phyloP scores from a whole-genome alignment of 106 monocot genomes.

The Hemerocallis citrina region DNA sequence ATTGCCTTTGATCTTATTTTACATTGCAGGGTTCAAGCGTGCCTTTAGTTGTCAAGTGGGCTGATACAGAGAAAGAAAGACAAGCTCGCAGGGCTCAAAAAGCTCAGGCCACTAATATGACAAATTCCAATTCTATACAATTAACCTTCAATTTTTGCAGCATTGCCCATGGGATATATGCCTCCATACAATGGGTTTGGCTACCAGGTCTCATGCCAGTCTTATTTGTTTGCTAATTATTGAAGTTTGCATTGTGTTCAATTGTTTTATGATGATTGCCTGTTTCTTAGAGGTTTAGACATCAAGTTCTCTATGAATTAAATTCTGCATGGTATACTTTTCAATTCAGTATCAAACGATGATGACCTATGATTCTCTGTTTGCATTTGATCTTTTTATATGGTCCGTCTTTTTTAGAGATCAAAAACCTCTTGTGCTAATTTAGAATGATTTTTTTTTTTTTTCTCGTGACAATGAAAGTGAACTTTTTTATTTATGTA shows the following conservation, averaged over 20 bases:
- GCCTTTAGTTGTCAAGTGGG: slow-evolving; percentile 99
- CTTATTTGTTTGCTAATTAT: neutral
- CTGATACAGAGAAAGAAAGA: slow-evolving; percentile 97
- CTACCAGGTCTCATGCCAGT: slow-evolving; percentile 54
- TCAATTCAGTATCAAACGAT: no score
- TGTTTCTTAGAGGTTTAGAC: no score
- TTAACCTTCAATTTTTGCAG: slow-evolving; percentile 85
- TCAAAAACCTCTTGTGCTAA: no score
- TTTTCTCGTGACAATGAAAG: neutral
- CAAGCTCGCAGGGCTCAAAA: slow-evolving; percentile 86
- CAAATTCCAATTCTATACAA: slow-evolving; percentile 41
- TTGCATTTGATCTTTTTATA: no score
- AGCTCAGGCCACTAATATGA: slow-evolving; percentile 39
- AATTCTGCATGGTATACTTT: no score
- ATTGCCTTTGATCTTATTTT: no score
- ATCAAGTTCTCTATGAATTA: no score
- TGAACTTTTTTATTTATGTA: neutral
- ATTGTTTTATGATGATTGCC: neutral
- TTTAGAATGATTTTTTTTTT: no score
- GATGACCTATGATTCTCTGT: no score
- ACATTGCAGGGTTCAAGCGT: slow-evolving; percentile 75
- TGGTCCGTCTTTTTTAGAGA: no score
- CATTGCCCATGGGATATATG: slow-evolving; percentile 82
- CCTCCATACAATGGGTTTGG: slow-evolving; percentile 82
- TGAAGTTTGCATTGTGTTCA: neutral